Conservation (phyloP, 352 stramenopile species). For the Globisporangium polare region DNA sequence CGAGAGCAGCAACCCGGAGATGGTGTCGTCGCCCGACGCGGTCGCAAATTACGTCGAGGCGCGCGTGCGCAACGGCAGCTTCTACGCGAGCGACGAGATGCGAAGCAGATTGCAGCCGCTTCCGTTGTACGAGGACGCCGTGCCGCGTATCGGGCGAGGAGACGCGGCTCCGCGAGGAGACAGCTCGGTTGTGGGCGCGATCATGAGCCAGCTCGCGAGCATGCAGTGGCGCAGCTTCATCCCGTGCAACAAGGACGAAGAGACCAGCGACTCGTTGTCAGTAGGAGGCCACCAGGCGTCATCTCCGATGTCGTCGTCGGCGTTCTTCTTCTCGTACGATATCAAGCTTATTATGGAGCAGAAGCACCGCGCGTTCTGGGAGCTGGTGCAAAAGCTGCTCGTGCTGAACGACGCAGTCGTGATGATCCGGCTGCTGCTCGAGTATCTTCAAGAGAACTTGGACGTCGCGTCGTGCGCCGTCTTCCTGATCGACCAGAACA, state of each 20-base stretch:
- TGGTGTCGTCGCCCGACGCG: not conserved
- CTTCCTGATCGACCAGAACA: constrained; percentile 74
- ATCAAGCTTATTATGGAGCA: constrained; percentile 43
- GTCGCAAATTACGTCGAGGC: not conserved
- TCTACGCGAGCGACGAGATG: constrained; percentile 21
- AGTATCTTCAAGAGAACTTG: constrained; percentile 60
- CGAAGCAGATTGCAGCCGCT: constrained; percentile 7
- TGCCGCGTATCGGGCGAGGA: not conserved
- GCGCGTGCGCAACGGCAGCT: not conserved
- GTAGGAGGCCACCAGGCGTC: not conserved
- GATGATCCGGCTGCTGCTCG: constrained; percentile 68
- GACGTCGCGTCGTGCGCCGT: constrained; percentile 47
- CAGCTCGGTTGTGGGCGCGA: constrained; percentile 8
- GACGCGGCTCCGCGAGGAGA: not conserved
- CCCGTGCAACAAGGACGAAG: constrained; percentile 10
- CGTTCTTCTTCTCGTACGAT: constrained; percentile 23
- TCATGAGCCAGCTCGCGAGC: constrained; percentile 21
- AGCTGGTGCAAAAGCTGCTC: constrained; percentile 66
- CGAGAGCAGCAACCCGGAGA: constrained; percentile 13
- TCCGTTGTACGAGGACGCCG: constrained; percentile 17
- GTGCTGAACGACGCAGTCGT: constrained; percentile 66
- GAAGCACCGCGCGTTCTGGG: constrained; percentile 75
- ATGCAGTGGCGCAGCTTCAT: constrained; percentile 25
- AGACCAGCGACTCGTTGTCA: not conserved
- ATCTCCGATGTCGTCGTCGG: constrained; percentile 11